These are phyloP conservation scores for Neofusicoccum sp. DNA, from an alignment of 2,329 filamentous ascomycete genomes.

Conservation along the genomic window DNA sequence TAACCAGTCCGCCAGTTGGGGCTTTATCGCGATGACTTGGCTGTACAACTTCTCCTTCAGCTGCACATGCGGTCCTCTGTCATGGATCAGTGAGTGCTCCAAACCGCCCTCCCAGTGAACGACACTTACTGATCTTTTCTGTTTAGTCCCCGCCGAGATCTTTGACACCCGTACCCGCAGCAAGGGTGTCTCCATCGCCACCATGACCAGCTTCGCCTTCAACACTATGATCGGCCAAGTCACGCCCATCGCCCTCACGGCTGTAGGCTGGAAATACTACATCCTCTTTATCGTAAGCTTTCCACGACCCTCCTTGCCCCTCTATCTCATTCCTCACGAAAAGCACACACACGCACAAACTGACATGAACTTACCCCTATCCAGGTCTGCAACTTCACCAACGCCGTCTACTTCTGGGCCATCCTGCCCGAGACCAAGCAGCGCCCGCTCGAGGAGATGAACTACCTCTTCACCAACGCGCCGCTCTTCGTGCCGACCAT, in stretches of 20 bases:
- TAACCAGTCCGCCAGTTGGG: constrained; percentile 62
- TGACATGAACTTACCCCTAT: neutral
- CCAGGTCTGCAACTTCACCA: constrained; percentile 65
- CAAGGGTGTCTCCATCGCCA: constrained; percentile 73
- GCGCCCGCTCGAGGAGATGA: constrained; percentile 67
- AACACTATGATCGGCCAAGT: constrained; percentile 74
- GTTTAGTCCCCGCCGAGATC: constrained; percentile 62
- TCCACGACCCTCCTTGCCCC: no score
- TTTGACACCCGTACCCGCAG: constrained; percentile 74
- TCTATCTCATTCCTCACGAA: constrained; percentile 13
- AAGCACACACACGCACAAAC: neutral
- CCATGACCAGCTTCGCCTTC: constrained; percentile 71
- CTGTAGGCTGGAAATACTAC: constrained; percentile 58
- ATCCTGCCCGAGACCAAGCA: constrained; percentile 65
- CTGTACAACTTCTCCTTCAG: constrained; percentile 77
- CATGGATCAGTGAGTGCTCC: constrained; percentile 46
- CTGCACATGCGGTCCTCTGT: constrained; percentile 66
- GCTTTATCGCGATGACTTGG: constrained; percentile 76
- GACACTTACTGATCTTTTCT: neutral
- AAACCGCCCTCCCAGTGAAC: constrained; percentile 53
- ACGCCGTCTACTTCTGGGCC: constrained; percentile 66
- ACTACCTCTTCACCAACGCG: constrained; percentile 63
- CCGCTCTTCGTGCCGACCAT: constrained; percentile 62
- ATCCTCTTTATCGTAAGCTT: constrained; percentile 58
- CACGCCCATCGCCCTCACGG: constrained; percentile 59